A percentile compares a stretch with the other conserved stretches of the same genome.
Conservation (phyloP, 352 stramenopile genomes). For the Phytophthora capsici region DNA sequence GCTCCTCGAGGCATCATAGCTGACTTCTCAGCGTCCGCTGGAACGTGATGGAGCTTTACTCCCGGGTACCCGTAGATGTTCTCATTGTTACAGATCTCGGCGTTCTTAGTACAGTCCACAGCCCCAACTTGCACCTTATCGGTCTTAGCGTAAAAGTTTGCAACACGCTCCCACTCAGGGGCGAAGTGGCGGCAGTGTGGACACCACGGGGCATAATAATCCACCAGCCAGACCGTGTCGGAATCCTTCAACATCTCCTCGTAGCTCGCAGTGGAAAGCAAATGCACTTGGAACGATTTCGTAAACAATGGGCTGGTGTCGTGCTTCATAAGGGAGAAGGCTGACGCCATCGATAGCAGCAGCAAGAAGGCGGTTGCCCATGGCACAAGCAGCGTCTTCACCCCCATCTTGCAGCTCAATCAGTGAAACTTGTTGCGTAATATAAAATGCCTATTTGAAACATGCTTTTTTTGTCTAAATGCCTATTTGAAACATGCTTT, state of each 20-base stretch:
- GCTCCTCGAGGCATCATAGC: constrained; percentile 34
- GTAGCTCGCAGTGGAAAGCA: constrained; percentile 47
- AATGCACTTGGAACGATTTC: constrained; percentile 68
- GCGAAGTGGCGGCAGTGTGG: constrained; percentile 83
- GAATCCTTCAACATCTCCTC: constrained; percentile 55
- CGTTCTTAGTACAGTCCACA: constrained; percentile 77
- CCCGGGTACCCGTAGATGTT: constrained; percentile 68
- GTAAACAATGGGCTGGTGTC: constrained; percentile 70
- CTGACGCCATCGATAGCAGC: constrained; percentile 13
- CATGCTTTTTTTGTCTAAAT: too few species aligned
- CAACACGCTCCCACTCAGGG: constrained; percentile 74
- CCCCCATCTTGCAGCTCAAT: too few species aligned
- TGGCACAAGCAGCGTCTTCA: constrained; percentile 1
- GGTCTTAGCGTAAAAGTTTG: constrained; percentile 66
- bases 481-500: not conserved
- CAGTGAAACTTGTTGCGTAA: too few species aligned
- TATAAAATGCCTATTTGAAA: too few species aligned
- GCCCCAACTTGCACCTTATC: constrained; percentile 68
- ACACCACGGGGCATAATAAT: constrained; percentile 90
- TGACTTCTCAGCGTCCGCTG: constrained; percentile 31
- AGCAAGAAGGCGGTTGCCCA: constrained; percentile 13
- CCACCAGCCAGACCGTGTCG: constrained; percentile 74
- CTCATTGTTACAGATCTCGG: constrained; percentile 64
- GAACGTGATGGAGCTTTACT: constrained; percentile 80
- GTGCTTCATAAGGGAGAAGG: constrained; percentile 37